Base-by-base conservation (phyloP, 1,284 basidiomycete genomes). In the Ceratobasidium sp. region DNA sequence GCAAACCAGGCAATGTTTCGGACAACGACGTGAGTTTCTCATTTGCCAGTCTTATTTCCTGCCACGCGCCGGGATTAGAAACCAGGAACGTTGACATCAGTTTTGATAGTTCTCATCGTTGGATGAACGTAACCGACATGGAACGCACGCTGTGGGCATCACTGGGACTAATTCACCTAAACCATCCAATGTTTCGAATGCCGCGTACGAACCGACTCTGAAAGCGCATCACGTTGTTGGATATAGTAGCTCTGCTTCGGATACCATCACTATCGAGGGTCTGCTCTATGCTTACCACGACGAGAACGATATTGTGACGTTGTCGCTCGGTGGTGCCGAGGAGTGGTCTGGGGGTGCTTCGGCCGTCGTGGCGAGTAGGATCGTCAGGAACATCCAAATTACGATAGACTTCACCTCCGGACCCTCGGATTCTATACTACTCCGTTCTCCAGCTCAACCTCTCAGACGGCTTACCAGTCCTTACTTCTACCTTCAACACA, bases 71-170 rank as follows among this genome's bases (percentile, higher is more conserved):
- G 33, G 33, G 33, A 33, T 4, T 4, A 33, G 33, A 4, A 33
- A 33, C 33, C 33, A 33, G 33, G 33, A 33, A 33, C 33, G 33
- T 33, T 33, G 33, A 33, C 33, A 4, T 49, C 18, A 18, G 10
- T 53, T 7, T 70, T 33, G 33, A 33, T 33, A 2, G 33, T 4
- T 33, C n/a, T 26, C 68, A 64, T 64, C 75, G 26, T 83, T 84
- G 64, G 85, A 86, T 77, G 81, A 84, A 56, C 87, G 87, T 79
- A 83, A 82, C 70, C 79, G 82, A 0, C 85, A 86, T 79, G 85
- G 86, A 5, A 84, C 86, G 5, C 83, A 86, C 80, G 75, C 68
- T 44, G 83, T 84, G 40, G 87, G 87, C 77, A 85, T 86, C 68
- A 85, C 87, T 61, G 86, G 81, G 28, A 82, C 83, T 55, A 80